Evolutionary conservation across 805 yeast genomes (phyloP), one percentile per base, ranked within the genome.

Genomic region (Wickerhamiella australiensis): DNA sequence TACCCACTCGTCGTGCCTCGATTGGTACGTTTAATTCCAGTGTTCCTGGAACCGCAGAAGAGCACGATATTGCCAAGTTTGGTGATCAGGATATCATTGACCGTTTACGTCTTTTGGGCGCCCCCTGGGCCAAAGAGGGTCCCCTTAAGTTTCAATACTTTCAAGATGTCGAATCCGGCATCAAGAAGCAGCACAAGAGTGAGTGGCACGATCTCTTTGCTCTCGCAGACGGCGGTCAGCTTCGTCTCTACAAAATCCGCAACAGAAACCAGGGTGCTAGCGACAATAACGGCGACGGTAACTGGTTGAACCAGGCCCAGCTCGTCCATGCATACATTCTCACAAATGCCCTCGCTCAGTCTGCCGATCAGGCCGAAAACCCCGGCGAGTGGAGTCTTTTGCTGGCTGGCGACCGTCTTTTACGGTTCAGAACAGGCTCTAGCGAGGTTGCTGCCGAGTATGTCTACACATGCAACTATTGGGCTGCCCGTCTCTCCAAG

Each of bases 401-500:
- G 3, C 70, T 80, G 56, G 82, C 85, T 3, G 68, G 58, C 37
- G 57, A 56, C 5, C 66, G 68, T 3, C 59, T 67, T 52, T 66
- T 82, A 15, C 67, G 78, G 26, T 82, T 83, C 62, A 79, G 77
- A 63, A 78, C 86, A 0, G 80, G 81, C 9, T 77, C 85, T 12
- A 61, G 68, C 21, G 83, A 79, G 56, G 75, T 76, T 52, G 92
- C 95, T 0, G 65, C 68, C 40, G 82, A 78, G 59, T 85, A 76
- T 63, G 77, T 83, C 15, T 76, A 80, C 56, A 78, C 90, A 4
- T 80, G 92, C 65, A 87, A 86, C 63, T 87, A 84, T 62, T 87
- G 96, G 95, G 85, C 94, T 2, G 84, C 90, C 1, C 75, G 92
- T 55, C 74, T 83, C 33, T 81, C 94, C 5, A 81, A 87, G 13